phyloP scores from a whole-genome alignment of 106 monocot species.

The Dactylorhiza incarnata region DNA sequence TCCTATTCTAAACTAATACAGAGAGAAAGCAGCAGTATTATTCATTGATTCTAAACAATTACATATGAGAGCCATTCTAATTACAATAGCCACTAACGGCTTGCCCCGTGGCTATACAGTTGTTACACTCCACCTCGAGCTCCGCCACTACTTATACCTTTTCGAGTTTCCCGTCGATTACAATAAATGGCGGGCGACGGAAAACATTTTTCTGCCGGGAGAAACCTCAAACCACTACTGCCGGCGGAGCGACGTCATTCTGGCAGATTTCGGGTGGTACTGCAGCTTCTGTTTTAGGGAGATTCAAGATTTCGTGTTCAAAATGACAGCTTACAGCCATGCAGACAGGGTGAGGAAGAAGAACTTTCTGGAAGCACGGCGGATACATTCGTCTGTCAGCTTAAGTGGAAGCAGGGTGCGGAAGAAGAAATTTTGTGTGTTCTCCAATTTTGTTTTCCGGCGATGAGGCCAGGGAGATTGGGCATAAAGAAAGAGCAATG shows the following conservation, averaged over 20 bases:
- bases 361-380: slow-evolving; percentile 30
- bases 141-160: slow-evolving; percentile 80
- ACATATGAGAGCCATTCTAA: no score
- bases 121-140: slow-evolving; percentile 78
- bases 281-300: slow-evolving; percentile 84
- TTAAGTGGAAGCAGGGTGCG: no score
- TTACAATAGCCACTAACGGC: no score
- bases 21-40: no score
- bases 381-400: no score
- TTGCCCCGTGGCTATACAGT: no score
- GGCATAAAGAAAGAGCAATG: no score
- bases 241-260: slow-evolving; percentile 43
- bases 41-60: no score
- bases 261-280: slow-evolving; percentile 87
- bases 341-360: slow-evolving; percentile 53
- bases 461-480: no score
- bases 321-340: slow-evolving; percentile 93
- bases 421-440: no score
- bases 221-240: slow-evolving; percentile 56
- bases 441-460: no score
- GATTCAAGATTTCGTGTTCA: slow-evolving; percentile 68
- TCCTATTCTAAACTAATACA: no score
- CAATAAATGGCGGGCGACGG: slow-evolving; percentile 71
- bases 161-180: slow-evolving; percentile 77
- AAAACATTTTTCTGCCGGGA: slow-evolving; percentile 25